A percentile compares a stretch with the other conserved stretches of the same genome.
Conservation (phyloP, 2,329 filamentous ascomycete genomes). For the Xylaria sp. region DNA sequence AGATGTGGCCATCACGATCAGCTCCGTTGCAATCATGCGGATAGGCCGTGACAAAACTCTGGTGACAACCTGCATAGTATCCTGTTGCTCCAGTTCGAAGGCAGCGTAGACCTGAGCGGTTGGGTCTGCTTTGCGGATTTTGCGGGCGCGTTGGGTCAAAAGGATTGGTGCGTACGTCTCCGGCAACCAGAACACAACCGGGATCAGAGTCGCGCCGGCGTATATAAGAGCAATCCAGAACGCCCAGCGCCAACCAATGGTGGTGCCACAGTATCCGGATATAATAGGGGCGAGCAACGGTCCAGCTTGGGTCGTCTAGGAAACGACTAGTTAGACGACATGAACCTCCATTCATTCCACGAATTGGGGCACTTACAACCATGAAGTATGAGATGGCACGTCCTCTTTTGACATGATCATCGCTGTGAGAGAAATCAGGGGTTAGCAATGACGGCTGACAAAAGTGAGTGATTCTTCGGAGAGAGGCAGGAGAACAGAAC, state of each 20-base stretch:
- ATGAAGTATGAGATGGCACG: constrained; percentile 60
- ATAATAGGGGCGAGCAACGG: constrained; percentile 62
- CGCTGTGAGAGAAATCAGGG: constrained; percentile 17
- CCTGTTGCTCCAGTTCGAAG: constrained; percentile 56
- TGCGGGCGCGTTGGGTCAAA: constrained; percentile 50
- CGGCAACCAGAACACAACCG: constrained; percentile 54
- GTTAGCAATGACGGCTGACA: not conserved
- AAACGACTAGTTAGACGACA: not conserved
- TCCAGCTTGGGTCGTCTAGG: constrained; percentile 56
- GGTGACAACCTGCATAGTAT: constrained; percentile 54
- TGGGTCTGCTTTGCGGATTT: constrained; percentile 51
- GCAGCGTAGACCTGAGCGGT: constrained; percentile 50
- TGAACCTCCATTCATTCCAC: not conserved
- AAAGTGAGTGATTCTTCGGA: not conserved
- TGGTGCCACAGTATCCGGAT: constrained; percentile 54
- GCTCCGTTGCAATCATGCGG: constrained; percentile 66
- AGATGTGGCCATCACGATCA: constrained; percentile 66
- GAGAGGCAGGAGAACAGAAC: not conserved
- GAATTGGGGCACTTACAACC: constrained; percentile 41
- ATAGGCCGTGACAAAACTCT: constrained; percentile 68
- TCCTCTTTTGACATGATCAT: constrained; percentile 49
- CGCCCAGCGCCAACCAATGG: constrained; percentile 62
- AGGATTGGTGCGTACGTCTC: constrained; percentile 59
- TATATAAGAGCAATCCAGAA: constrained; percentile 68
- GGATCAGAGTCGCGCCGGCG: constrained; percentile 55